These are phyloP conservation scores for Sodiomyces alkalinus DNA, from an alignment of 2,329 filamentous ascomycete species.

Conservation along the genomic window DNA sequence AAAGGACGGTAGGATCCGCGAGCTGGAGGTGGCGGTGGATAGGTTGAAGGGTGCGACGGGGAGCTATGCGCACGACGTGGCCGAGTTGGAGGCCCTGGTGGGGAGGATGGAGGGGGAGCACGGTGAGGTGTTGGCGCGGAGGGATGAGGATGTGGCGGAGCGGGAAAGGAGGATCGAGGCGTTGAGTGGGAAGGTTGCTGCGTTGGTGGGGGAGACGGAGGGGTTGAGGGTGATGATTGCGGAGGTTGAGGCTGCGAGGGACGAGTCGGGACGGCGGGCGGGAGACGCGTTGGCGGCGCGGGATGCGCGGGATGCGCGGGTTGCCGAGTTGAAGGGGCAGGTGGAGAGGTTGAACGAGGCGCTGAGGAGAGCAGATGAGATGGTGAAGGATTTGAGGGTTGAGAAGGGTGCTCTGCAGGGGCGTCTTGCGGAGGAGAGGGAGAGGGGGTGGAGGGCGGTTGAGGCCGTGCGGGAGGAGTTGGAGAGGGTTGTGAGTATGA, in stretches of 20 bases:
- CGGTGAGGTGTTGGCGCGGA: constrained; percentile 14
- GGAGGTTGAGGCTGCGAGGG: constrained; percentile 18
- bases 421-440: constrained; percentile 21
- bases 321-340: constrained; percentile 31
- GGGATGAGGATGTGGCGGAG: constrained; percentile 18
- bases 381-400: constrained; percentile 26
- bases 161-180: constrained; percentile 22
- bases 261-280: constrained; percentile 22
- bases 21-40: constrained; percentile 33
- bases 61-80: constrained; percentile 36
- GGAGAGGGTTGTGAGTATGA: constrained; percentile 29
- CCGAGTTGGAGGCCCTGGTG: constrained; percentile 36
- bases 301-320: constrained; percentile 34
- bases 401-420: constrained; percentile 26
- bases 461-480: constrained; percentile 36
- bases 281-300: constrained; percentile 32
- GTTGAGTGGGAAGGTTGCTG: constrained; percentile 28
- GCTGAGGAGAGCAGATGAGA: constrained; percentile 30
- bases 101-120: constrained; percentile 28
- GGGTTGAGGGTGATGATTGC: constrained; percentile 23
- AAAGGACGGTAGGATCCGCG: constrained; percentile 23
- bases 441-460: constrained; percentile 26
- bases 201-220: constrained; percentile 22
- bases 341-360: constrained; percentile 29
- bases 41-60: constrained; percentile 35